These are phyloP conservation scores for Sugiyamaella novakii DNA, from an alignment of 1,139 yeast species.

Conservation along the genomic window DNA sequence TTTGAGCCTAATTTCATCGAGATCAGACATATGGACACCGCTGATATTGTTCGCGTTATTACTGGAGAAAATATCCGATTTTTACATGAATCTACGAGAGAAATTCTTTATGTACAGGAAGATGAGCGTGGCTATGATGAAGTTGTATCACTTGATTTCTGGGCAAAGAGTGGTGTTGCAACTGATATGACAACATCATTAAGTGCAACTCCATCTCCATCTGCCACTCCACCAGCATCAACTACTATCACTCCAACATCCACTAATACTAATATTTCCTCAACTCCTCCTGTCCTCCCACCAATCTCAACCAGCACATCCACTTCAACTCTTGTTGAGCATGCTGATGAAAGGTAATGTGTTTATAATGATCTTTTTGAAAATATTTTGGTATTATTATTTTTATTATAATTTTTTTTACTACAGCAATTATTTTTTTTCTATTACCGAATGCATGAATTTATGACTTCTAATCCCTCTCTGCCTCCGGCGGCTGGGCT, in stretches of 20 bases:
- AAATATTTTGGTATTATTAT: not conserved
- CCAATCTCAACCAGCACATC: conserved; percentile 9
- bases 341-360: conserved; percentile 14
- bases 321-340: conserved; percentile 11
- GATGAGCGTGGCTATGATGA: conserved; percentile 88
- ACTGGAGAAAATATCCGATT: conserved; percentile 92
- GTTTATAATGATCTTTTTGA: too few species aligned
- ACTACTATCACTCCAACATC: not conserved
- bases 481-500: conserved; percentile 15
- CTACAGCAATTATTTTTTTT: not conserved
- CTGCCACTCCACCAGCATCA: conserved; percentile 4
- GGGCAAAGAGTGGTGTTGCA: conserved; percentile 42
- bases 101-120: conserved; percentile 90
- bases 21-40: conserved; percentile 86
- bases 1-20: conserved; percentile 91
- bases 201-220: conserved; percentile 3
- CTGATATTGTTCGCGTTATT: conserved; percentile 82
- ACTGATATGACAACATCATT: not conserved
- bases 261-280: not conserved
- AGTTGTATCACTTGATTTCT: conserved; percentile 87
- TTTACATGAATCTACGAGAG: conserved; percentile 88
- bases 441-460: conserved; percentile 17
- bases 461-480: conserved; percentile 6
- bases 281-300: conserved; percentile 5
- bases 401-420: conserved; percentile 1